A percentile compares a stretch with the other conserved stretches of the same genome.
Conservation (phyloP, 2,329 filamentous ascomycete genomes). For the Colletotrichum truncatum region DNA sequence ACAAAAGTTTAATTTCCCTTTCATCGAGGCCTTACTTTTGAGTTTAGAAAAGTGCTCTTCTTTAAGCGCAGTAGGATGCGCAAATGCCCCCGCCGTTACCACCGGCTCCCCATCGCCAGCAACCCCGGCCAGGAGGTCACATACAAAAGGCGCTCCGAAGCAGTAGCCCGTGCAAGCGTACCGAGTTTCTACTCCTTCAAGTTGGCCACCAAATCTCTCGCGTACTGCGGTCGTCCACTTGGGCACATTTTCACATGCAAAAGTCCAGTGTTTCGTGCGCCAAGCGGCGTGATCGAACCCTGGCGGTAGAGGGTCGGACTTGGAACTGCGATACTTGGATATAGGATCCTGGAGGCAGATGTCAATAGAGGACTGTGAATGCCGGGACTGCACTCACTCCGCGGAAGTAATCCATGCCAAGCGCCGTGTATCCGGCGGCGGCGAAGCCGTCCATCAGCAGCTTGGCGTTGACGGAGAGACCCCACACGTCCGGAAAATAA, state of each 20-base stretch:
- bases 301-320: conserved; percentile 36
- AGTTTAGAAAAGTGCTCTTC: conserved; percentile 53
- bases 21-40: conserved; percentile 38
- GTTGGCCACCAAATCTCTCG: conserved; percentile 41
- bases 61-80: conserved; percentile 59
- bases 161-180: conserved; percentile 53
- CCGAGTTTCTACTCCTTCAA: conserved; percentile 36
- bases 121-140: conserved; percentile 34
- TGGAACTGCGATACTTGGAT: conserved; percentile 46
- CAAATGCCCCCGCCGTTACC: conserved; percentile 56
- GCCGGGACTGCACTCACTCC: conserved; percentile 40
- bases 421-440: conserved; percentile 50
- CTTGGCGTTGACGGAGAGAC: conserved; percentile 51
- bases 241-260: conserved; percentile 52
- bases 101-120: conserved; percentile 12
- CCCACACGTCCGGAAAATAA: conserved; percentile 56
- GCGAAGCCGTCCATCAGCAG: conserved; percentile 58
- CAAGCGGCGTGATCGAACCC: conserved; percentile 58
- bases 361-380: background rate
- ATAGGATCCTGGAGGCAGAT: conserved; percentile 48
- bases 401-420: conserved; percentile 55
- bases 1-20: too few species aligned
- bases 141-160: conserved; percentile 55
- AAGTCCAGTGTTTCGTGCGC: conserved; percentile 54
- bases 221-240: conserved; percentile 52